phyloP scores from a whole-genome alignment of 164 flowering plant genomes.

The Akebia trifoliata region DNA sequence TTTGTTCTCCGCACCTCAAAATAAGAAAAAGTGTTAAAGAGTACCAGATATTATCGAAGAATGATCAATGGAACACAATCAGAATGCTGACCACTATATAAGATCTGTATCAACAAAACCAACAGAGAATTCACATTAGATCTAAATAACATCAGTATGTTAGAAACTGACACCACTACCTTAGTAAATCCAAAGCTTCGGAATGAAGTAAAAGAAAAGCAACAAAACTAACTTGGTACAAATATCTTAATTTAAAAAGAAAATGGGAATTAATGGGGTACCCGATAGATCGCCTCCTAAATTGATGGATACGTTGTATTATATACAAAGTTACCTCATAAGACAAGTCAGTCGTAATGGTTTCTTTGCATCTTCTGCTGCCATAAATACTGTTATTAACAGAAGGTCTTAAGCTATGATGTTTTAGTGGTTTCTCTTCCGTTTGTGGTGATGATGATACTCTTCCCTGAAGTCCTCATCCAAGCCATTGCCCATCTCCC shows the following conservation, averaged over 20 bases:
- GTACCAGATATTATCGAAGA: slow-evolving; percentile 18
- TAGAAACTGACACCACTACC: slow-evolving; percentile 10
- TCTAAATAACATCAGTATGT: slow-evolving; percentile 14
- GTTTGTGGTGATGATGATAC: slow-evolving; percentile 27
- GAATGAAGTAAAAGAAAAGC: slow-evolving; percentile 6
- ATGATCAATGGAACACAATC: slow-evolving; percentile 19
- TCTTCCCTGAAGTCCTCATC: slow-evolving; percentile 27
- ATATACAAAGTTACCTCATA: slow-evolving; percentile 50
- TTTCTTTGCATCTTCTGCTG: slow-evolving; percentile 7
- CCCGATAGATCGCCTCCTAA: slow-evolving; percentile 22
- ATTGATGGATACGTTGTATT: slow-evolving; percentile 15
- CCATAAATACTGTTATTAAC: neutral
- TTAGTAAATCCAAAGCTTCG: slow-evolving; percentile 9
- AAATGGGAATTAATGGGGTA: slow-evolving; percentile 15
- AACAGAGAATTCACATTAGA: slow-evolving; percentile 35
- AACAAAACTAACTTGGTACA: slow-evolving; percentile 23
- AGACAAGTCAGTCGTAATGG: slow-evolving; percentile 16
- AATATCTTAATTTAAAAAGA: slow-evolving; percentile 16
- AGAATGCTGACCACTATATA: slow-evolving; percentile 30
- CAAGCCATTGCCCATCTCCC: slow-evolving; percentile 40
- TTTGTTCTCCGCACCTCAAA: slow-evolving; percentile 34
- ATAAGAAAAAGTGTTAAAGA: slow-evolving; percentile 30
- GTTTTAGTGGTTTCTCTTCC: slow-evolving; percentile 35
- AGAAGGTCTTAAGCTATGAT: slow-evolving; percentile 6
- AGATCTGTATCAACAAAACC: slow-evolving; percentile 51